Conservation (phyloP, 73 alveolate genomes). For the Diophrys sp. region DNA sequence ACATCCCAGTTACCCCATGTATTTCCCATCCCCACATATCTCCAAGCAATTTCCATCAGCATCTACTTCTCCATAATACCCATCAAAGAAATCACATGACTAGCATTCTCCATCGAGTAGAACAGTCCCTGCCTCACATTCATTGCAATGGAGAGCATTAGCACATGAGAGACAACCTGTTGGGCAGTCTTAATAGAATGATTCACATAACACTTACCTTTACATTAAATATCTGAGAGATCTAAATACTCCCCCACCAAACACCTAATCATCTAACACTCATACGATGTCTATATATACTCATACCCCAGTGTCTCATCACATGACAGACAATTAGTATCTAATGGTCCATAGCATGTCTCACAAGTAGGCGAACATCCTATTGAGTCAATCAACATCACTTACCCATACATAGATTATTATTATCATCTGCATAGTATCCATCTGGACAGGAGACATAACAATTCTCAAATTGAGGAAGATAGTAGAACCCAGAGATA, state of each 20-base stretch:
- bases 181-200: not conserved
- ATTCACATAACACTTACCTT: too few relatives aligned
- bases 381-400: too few relatives aligned
- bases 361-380: not conserved
- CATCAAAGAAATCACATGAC: not conserved
- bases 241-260: not conserved
- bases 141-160: not conserved
- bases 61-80: not conserved
- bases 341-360: not conserved
- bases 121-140: not conserved
- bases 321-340: not conserved
- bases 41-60: not conserved
- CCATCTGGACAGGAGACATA: not conserved
- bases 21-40: not conserved
- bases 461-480: not conserved
- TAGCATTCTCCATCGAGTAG: not conserved
- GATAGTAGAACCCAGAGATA: not conserved
- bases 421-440: not conserved
- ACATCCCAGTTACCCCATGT: not conserved
- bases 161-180: not conserved
- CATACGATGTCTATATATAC: not conserved
- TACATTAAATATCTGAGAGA: not conserved
- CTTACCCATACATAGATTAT: not conserved
- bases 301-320: not conserved
- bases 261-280: not conserved